Conservation (phyloP, 805 yeast genomes). For the Wickerhamomyces mucosus region DNA sequence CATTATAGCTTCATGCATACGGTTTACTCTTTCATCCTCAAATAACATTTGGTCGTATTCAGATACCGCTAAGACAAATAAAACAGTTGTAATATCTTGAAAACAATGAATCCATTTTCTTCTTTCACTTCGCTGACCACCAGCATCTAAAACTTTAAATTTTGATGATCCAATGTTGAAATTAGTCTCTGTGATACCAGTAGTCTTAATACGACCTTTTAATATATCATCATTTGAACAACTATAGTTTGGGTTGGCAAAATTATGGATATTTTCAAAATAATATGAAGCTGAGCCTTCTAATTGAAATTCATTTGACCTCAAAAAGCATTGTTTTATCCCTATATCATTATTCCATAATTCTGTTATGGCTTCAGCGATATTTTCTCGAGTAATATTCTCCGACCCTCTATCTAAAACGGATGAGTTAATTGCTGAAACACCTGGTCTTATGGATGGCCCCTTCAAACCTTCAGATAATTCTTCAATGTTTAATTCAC, state of each 20-base stretch:
- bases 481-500: conserved; percentile 10
- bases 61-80: conserved; percentile 81
- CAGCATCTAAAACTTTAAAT: conserved; percentile 85
- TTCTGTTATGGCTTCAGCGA: conserved; percentile 59
- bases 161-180: conserved; percentile 59
- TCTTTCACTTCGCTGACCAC: conserved; percentile 90
- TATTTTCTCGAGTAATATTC: conserved; percentile 31
- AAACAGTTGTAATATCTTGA: conserved; percentile 78
- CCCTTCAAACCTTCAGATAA: conserved; percentile 14
- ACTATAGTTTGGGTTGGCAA: conserved; percentile 52
- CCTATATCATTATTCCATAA: conserved; percentile 72
- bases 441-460: conserved; percentile 15
- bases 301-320: conserved; percentile 72
- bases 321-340: conserved; percentile 43
- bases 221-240: conserved; percentile 80
- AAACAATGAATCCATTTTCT: conserved; percentile 94
- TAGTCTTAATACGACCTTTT: conserved; percentile 87
- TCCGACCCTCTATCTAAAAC: conserved; percentile 6
- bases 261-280: conserved; percentile 60
- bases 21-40: conserved; percentile 82
- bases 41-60: conserved; percentile 89
- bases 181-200: conserved; percentile 85
- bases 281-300: conserved; percentile 79
- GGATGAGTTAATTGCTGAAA: conserved; percentile 11
- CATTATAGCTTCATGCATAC: conserved; percentile 85